Percentiles rank a stretch among this genome's conserved stretches.
Evolutionary conservation across 768 basidiomycete species (phyloP).

Genomic region (Lyophyllum shimeji): DNA sequence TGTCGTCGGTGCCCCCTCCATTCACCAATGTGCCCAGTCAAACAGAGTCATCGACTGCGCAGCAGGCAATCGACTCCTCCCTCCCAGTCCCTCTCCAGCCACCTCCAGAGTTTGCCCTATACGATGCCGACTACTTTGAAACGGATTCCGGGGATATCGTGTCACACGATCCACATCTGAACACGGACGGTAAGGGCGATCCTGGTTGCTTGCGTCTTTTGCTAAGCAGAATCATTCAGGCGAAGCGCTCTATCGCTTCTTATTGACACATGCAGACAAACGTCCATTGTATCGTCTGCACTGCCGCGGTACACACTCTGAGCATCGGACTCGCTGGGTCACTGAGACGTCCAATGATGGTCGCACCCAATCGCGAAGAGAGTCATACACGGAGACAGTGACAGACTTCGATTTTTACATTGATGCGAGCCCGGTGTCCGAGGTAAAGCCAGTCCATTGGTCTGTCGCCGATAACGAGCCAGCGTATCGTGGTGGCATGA

Average conservation of each 20-base stretch:
- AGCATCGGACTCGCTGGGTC: slow-evolving; percentile 44
- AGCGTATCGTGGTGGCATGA: slow-evolving; percentile 58
- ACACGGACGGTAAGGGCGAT: slow-evolving; percentile 52
- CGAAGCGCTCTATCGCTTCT: slow-evolving; percentile 67
- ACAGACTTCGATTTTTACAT: slow-evolving; percentile 66
- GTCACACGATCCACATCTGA: slow-evolving; percentile 71
- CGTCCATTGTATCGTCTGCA: slow-evolving; percentile 44
- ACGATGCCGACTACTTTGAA: slow-evolving; percentile 60
- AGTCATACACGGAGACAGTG: slow-evolving; percentile 50
- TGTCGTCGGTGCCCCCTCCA: slow-evolving; percentile 14
- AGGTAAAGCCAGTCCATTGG: slow-evolving; percentile 45
- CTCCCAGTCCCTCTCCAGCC: slow-evolving; percentile 13
- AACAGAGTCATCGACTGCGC: neutral
- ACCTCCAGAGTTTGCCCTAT: slow-evolving; percentile 63
- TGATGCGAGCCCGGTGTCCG: slow-evolving; percentile 42
- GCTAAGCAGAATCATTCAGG: slow-evolving; percentile 35
- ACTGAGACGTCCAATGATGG: slow-evolving; percentile 27
- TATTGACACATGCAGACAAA: slow-evolving; percentile 49
- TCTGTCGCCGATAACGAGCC: slow-evolving; percentile 57
- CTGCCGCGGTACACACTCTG: slow-evolving; percentile 50
- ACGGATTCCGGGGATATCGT: slow-evolving; percentile 49
- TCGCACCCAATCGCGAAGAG: slow-evolving; percentile 30
- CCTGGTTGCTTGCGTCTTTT: neutral
- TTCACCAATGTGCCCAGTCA: neutral
- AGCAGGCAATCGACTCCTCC: neutral